Percentiles rank a stretch among this genome's conserved stretches.
Evolutionary conservation across 2,329 filamentous ascomycete genomes (phyloP).

Genomic region (Talaromyces sp.): DNA sequence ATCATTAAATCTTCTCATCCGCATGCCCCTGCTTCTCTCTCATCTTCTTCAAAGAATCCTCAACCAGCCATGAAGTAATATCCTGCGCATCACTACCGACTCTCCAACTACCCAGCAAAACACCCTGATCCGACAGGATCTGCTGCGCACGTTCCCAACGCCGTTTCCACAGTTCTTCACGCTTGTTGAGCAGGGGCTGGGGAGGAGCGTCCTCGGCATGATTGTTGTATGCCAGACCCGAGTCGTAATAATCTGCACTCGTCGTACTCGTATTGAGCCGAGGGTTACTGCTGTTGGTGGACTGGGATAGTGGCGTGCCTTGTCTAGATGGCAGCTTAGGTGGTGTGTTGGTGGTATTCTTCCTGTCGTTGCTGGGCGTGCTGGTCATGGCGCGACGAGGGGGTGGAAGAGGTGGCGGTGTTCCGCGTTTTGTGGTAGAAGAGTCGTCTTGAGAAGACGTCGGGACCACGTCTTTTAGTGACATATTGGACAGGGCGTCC

Average conservation of each 20-base stretch:
- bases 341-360: constrained; percentile 13
- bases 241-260: constrained; percentile 14
- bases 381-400: constrained; percentile 16
- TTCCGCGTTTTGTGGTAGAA: constrained; percentile 14
- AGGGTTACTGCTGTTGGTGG: constrained; percentile 10
- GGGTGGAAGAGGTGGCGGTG: constrained; percentile 18
- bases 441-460: constrained; percentile 3
- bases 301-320: constrained; percentile 17
- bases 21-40: background rate
- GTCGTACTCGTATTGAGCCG: background rate
- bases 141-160: constrained; percentile 42
- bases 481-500: constrained; percentile 8
- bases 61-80: constrained; percentile 37
- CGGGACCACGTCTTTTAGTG: background rate
- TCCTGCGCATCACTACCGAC: constrained; percentile 41
- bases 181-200: constrained; percentile 37
- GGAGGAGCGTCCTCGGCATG: constrained; percentile 14
- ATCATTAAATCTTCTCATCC: background rate
- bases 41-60: constrained; percentile 30
- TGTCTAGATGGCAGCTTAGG: background rate
- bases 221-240: constrained; percentile 6
- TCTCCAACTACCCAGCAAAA: constrained; percentile 42
- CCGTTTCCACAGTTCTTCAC: constrained; percentile 44
- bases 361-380: background rate
- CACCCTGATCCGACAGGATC: constrained; percentile 35